Percentiles rank a stretch among this genome's conserved stretches.
phyloP scores from a whole-genome alignment of 352 stramenopile species.

The Pythium folliculosum region DNA sequence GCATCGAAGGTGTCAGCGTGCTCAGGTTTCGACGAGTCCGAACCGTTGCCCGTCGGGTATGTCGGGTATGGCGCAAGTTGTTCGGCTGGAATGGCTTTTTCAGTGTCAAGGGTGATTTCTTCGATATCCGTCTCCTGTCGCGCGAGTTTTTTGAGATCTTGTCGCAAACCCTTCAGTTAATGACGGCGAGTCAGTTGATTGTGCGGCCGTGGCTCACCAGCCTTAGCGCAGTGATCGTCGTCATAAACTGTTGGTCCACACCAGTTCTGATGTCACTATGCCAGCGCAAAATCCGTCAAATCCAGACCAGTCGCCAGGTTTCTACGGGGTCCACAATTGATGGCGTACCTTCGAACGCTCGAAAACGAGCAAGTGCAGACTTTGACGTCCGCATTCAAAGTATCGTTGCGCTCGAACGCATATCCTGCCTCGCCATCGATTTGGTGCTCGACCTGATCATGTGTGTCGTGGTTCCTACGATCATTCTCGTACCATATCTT shows the following conservation, averaged over 20 bases:
- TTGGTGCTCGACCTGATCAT: constrained; percentile 25
- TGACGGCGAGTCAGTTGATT: constrained; percentile 15
- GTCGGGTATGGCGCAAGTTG: constrained; percentile 7
- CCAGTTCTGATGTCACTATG: constrained; percentile 22
- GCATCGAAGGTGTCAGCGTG: too few relatives aligned
- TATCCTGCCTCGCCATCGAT: constrained; percentile 29
- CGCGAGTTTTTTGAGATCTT: constrained; percentile 20
- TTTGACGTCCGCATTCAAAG: neutral
- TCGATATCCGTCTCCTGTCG: constrained; percentile 6
- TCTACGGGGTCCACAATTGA: too few relatives aligned
- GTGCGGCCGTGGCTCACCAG: constrained; percentile 26
- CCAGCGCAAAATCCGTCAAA: neutral
- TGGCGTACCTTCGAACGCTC: too few relatives aligned
- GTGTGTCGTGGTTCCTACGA: constrained; percentile 29
- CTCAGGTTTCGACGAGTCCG: too few relatives aligned
- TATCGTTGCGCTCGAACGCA: constrained; percentile 11
- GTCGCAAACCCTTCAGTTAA: constrained; percentile 16
- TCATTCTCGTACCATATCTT: constrained; percentile 33
- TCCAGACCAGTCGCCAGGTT: too few relatives aligned
- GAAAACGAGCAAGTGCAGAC: neutral
- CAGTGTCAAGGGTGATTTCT: constrained; percentile 23
- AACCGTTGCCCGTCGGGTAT: too few relatives aligned
- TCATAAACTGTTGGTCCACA: constrained; percentile 33
- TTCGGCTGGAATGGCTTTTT: constrained; percentile 23
- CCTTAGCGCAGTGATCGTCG: constrained; percentile 22